phyloP scores from a whole-genome alignment of 176 grass and related monocot species.

The Poa annua region DNA sequence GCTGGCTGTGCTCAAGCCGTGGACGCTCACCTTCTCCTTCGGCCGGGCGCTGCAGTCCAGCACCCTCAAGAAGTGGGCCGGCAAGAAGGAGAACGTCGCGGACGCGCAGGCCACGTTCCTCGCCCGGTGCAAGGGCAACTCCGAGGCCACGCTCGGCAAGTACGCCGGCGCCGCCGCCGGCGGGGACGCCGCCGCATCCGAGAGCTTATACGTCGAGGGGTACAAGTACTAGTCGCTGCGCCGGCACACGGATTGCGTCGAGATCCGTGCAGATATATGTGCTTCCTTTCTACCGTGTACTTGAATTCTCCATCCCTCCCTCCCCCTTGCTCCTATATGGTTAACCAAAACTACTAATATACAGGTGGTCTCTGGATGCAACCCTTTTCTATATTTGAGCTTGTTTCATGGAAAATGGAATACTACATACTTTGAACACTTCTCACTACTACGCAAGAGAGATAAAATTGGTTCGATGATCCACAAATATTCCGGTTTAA shows the following conservation, averaged over 20 bases:
- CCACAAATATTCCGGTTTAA: too few species aligned
- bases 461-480: too few species aligned
- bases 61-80: slow-evolving; percentile 95
- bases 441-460: too few species aligned
- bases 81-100: slow-evolving; percentile 80
- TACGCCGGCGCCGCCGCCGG: slow-evolving; percentile 56
- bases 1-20: slow-evolving; percentile 82
- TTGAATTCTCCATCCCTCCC: not conserved
- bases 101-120: slow-evolving; percentile 75
- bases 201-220: slow-evolving; percentile 83
- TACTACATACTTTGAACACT: too few species aligned
- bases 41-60: slow-evolving; percentile 93
- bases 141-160: slow-evolving; percentile 76
- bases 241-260: not conserved
- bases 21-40: slow-evolving; percentile 93
- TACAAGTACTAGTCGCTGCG: slow-evolving; percentile 70
- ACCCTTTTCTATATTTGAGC: not conserved
- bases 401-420: too few species aligned
- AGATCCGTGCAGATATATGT: slow-evolving; percentile 44
- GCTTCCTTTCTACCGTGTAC: not conserved
- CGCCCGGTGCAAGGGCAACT: slow-evolving; percentile 85
- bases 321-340: not conserved
- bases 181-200: slow-evolving; percentile 68
- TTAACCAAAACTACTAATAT: slow-evolving; percentile 34
- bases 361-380: slow-evolving; percentile 14